A percentile compares a stretch with the other conserved stretches of the same genome.
Conservation (phyloP, 2,329 filamentous ascomycete species). For the Neopestalotiopsis sp. region DNA sequence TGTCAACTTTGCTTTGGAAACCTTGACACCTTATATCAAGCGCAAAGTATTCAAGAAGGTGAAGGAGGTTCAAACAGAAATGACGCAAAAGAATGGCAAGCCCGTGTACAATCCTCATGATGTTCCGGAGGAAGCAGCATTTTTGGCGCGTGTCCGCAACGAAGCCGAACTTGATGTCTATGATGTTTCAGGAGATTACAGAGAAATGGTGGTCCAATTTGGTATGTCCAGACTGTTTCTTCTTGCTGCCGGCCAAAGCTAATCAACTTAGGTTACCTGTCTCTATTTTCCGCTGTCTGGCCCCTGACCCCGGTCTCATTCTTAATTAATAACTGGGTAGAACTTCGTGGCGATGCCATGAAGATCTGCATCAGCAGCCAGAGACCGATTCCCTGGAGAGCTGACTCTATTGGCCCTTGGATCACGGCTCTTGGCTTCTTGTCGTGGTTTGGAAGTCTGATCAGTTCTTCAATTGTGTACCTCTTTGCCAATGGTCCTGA, state of each 20-base stretch:
- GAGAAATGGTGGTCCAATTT: conserved; percentile 91
- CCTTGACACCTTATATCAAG: conserved; percentile 85
- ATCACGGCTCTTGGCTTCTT: conserved; percentile 84
- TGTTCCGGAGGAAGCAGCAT: conserved; percentile 76
- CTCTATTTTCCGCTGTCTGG: conserved; percentile 93
- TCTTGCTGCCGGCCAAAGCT: conserved; percentile 25
- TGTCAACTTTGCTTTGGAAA: conserved; percentile 84
- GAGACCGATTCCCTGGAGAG: conserved; percentile 85
- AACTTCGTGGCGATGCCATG: conserved; percentile 89
- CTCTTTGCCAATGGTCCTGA: conserved; percentile 78
- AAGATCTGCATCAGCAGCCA: conserved; percentile 93
- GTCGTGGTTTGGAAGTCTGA: conserved; percentile 92
- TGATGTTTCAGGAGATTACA: conserved; percentile 87
- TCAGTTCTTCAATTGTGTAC: conserved; percentile 85
- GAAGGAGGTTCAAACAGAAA: conserved; percentile 72
- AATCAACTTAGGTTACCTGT: conserved; percentile 72
- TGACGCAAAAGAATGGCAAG: conserved; percentile 58
- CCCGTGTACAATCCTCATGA: conserved; percentile 57
- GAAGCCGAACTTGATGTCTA: conserved; percentile 85
- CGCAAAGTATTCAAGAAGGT: conserved; percentile 79
- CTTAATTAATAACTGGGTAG: conserved; percentile 94
- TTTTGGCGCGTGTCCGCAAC: conserved; percentile 80
- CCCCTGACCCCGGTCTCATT: conserved; percentile 90
- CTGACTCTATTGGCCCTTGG: conserved; percentile 95
- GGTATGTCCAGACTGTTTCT: conserved; percentile 44